Evolutionary conservation across 345 rosid species (phyloP).

Genomic region (Trapa bicornis): DNA sequence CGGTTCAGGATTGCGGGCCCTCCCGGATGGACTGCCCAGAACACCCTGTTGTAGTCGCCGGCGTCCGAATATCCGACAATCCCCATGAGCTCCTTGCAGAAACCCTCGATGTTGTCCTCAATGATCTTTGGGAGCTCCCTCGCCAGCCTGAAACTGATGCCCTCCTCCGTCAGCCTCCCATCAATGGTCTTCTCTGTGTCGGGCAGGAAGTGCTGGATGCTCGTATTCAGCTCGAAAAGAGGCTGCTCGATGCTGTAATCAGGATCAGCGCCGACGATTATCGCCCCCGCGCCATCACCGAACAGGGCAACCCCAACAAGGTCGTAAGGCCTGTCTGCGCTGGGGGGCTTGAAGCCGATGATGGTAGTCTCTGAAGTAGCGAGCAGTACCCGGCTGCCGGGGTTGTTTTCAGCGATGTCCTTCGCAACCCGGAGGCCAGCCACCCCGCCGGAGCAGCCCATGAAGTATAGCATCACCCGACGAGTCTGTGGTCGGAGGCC

Average conservation of each 20-base stretch:
- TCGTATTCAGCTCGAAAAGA: slow-evolving; percentile 79
- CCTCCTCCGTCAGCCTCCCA: slow-evolving; percentile 83
- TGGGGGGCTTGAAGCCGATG: slow-evolving; percentile 89
- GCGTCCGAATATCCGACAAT: slow-evolving; percentile 23
- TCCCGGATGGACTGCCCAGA: slow-evolving; percentile 99
- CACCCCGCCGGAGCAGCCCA: slow-evolving; percentile 93
- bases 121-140: slow-evolving; percentile 92
- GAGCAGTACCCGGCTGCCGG: slow-evolving; percentile 72
- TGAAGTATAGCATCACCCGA: slow-evolving; percentile 74
- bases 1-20: slow-evolving; percentile 93
- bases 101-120: slow-evolving; percentile 73
- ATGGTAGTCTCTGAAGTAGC: slow-evolving; percentile 91
- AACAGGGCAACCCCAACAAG: slow-evolving; percentile 93
- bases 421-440: slow-evolving; percentile 89
- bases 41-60: slow-evolving; percentile 55
- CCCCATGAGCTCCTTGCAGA: slow-evolving; percentile 54
- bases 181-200: slow-evolving; percentile 67
- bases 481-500: slow-evolving; percentile 68
- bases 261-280: slow-evolving; percentile 73
- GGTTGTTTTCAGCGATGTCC: slow-evolving; percentile 91
- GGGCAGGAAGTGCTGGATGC: slow-evolving; percentile 74
- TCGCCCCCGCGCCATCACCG: slow-evolving; percentile 89
- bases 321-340: slow-evolving; percentile 72
- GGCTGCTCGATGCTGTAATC: slow-evolving; percentile 38
- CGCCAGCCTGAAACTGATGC: slow-evolving; percentile 75